phyloP scores from a whole-genome alignment of 768 basidiomycete species.

The Lactarius pseudohatsudake region DNA sequence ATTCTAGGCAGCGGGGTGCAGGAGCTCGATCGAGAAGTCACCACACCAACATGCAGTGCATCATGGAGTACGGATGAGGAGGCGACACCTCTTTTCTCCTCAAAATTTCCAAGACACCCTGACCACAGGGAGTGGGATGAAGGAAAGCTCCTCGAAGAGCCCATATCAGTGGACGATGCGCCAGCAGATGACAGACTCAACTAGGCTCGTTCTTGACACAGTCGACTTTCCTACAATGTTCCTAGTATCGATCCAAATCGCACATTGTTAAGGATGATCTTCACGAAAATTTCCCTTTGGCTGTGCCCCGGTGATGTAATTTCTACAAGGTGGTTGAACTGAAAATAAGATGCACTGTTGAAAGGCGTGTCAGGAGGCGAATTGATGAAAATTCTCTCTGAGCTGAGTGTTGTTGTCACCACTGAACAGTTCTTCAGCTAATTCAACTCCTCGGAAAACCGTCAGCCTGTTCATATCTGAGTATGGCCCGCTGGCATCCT shows the following conservation, averaged over 20 bases:
- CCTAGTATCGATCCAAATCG: neutral
- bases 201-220: neutral
- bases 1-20: neutral
- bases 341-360: too few species aligned
- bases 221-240: too few species aligned
- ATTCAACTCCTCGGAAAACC: neutral
- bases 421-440: too few species aligned
- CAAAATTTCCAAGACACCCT: slow-evolving; percentile 11
- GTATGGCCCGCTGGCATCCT: neutral
- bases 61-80: slow-evolving; percentile 9
- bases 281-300: too few species aligned
- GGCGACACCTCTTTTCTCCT: slow-evolving; percentile 13
- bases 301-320: too few species aligned
- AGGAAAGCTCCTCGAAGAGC: neutral
- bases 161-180: neutral
- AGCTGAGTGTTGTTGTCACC: too few species aligned
- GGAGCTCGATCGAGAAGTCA: neutral
- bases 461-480: neutral
- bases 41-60: neutral
- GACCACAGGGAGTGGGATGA: neutral
- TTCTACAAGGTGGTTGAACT: too few species aligned
- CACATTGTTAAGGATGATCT: neutral
- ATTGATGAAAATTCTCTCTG: too few species aligned
- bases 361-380: too few species aligned
- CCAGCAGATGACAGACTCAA: neutral